Conservation (phyloP, 2,329 filamentous ascomycete species). For the Cladosporium halotolerans region DNA sequence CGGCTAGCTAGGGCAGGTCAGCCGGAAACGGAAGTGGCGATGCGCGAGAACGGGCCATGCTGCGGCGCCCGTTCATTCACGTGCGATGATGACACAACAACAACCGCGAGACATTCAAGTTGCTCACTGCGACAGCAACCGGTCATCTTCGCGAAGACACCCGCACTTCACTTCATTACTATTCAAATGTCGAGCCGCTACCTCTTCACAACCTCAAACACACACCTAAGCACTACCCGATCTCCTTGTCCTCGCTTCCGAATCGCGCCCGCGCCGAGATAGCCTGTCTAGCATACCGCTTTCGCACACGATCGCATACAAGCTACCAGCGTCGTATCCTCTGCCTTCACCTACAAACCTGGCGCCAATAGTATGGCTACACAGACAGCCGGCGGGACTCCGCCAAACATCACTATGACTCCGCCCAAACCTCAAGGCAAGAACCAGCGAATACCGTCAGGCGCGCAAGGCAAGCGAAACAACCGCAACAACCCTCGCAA, state of each 20-base stretch:
- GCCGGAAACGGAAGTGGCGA: neutral
- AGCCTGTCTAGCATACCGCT: conserved; percentile 6
- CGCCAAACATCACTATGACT: conserved; percentile 18
- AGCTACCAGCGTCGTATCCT: neutral
- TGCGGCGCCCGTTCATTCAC: neutral
- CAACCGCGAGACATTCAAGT: neutral
- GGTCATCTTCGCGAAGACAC: neutral
- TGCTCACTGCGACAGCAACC: neutral
- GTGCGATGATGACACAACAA: neutral
- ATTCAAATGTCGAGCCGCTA: conserved; percentile 24
- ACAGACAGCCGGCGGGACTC: conserved; percentile 15
- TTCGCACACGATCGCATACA: neutral
- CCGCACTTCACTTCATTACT: conserved; percentile 1
- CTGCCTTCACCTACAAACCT: conserved; percentile 11
- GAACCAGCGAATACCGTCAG: conserved; percentile 20
- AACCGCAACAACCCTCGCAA: conserved; percentile 29
- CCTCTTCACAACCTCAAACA: conserved; percentile 14
- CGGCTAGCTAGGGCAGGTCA: too few relatives aligned
- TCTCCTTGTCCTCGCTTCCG: conserved; percentile 13
- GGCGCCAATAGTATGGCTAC: conserved; percentile 3
- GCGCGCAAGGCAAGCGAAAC: conserved; percentile 20
- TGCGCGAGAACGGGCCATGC: neutral
- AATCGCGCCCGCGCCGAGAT: conserved; percentile 20
- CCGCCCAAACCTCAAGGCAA: conserved; percentile 14
- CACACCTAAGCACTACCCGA: conserved; percentile 5